A percentile compares a stretch with the other conserved stretches of the same genome.
These are phyloP conservation scores for Arachis monticola DNA, from an alignment of 331 rosid species.

Conservation along the genomic window DNA sequence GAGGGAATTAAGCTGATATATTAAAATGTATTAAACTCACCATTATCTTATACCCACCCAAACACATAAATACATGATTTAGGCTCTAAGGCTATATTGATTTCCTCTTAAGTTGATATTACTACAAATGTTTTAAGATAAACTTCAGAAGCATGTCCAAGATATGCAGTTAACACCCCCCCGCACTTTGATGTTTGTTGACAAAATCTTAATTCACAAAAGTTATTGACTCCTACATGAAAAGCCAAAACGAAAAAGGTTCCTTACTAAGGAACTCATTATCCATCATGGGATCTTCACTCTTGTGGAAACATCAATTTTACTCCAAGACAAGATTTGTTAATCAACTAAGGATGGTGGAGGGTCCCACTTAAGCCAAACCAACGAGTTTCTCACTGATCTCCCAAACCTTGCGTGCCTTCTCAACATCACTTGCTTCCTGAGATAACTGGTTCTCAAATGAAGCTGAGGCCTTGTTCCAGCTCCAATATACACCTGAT, in stretches of 20 bases:
- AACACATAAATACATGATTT: neutral
- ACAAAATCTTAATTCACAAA: conserved; percentile 8
- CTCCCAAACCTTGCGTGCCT: conserved; percentile 97
- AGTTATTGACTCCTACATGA: conserved; percentile 44
- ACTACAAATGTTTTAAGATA: neutral
- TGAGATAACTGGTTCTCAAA: conserved; percentile 90
- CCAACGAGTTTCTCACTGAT: conserved; percentile 98
- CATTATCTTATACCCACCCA: neutral
- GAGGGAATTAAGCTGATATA: too few species aligned
- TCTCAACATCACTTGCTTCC: conserved; percentile 87
- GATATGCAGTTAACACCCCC: neutral
- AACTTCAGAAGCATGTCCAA: conserved; percentile 15
- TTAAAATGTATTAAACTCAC: too few species aligned
- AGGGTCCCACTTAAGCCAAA: conserved; percentile 60
- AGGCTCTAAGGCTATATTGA: neutral
- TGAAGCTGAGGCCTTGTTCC: conserved; percentile 96
- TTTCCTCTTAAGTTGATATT: neutral
- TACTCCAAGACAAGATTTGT: conserved; percentile 33
- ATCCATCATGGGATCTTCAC: conserved; percentile 20
- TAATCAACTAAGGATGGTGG: conserved; percentile 21
- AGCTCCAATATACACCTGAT: conserved; percentile 99
- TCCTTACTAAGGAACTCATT: conserved; percentile 31
- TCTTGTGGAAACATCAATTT: conserved; percentile 33
- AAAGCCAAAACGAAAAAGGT: conserved; percentile 12
- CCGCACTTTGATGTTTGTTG: conserved; percentile 18